A percentile compares a stretch with the other conserved stretches of the same genome.
These are phyloP conservation scores for Psilocybe tampanensis DNA, from an alignment of 768 basidiomycete species.

Conservation along the genomic window DNA sequence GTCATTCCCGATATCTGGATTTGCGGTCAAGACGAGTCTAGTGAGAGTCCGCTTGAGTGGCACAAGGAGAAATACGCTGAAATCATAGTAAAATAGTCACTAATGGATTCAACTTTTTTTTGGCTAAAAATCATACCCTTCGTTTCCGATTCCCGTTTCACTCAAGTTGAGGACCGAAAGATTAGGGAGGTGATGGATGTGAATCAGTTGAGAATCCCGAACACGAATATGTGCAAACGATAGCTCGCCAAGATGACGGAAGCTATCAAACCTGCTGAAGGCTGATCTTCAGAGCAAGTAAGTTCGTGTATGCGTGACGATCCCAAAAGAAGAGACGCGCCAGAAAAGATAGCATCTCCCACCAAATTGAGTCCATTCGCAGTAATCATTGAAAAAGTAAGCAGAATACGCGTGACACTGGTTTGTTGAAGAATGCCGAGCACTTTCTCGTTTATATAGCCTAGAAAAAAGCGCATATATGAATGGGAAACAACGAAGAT, in stretches of 20 bases:
- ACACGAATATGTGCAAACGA: conserved; percentile 48
- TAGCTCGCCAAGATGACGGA: conserved; percentile 51
- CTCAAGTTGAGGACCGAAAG: conserved; percentile 49
- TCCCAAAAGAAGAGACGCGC: conserved; percentile 27
- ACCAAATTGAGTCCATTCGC: conserved; percentile 54
- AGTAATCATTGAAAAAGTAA: conserved; percentile 48
- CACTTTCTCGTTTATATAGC: conserved; percentile 47
- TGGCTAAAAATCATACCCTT: conserved; percentile 51
- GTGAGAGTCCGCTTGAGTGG: conserved; percentile 55
- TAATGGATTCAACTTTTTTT: neutral
- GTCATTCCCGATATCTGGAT: conserved; percentile 57
- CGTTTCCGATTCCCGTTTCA: conserved; percentile 60
- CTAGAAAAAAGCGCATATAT: conserved; percentile 26
- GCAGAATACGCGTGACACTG: conserved; percentile 43
- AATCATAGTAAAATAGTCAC: neutral
- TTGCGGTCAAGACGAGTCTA: conserved; percentile 53
- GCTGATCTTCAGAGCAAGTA: conserved; percentile 32
- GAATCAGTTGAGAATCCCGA: conserved; percentile 47
- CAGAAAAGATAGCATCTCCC: conserved; percentile 42
- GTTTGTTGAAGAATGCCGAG: conserved; percentile 48
- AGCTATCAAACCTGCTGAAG: conserved; percentile 53
- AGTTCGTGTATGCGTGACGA: neutral
- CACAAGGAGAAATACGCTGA: conserved; percentile 59
- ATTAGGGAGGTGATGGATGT: conserved; percentile 56
- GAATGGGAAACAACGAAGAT: neutral